phyloP scores from a whole-genome alignment of 2,329 filamentous ascomycete genomes.

The Claviceps cyperi region DNA sequence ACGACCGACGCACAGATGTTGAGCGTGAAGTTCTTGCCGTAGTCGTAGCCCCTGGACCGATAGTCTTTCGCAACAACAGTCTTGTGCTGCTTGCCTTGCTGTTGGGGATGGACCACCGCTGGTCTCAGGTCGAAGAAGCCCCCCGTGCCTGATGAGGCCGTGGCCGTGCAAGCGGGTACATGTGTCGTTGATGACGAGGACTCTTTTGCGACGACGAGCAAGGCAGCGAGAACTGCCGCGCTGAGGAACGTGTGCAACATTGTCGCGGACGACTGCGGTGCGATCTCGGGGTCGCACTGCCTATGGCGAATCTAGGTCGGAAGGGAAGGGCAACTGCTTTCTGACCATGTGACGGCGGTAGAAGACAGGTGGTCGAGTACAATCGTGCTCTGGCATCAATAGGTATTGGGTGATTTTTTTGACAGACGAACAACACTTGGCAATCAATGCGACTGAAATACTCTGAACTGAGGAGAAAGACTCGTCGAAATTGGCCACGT shows the following conservation, averaged over 20 bases:
- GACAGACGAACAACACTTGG: too few species aligned
- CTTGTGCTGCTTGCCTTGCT: slow-evolving; percentile 30
- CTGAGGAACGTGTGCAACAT: slow-evolving; percentile 16
- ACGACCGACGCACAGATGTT: slow-evolving; percentile 72
- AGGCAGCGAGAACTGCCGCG: slow-evolving; percentile 22
- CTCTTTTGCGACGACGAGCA: slow-evolving; percentile 19
- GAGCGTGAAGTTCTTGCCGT: slow-evolving; percentile 67
- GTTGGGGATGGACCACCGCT: slow-evolving; percentile 32
- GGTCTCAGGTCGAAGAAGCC: slow-evolving; percentile 45
- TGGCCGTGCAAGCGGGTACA: slow-evolving; percentile 38
- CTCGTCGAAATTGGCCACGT: too few species aligned
- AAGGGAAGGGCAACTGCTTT: not conserved
- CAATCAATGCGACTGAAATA: too few species aligned
- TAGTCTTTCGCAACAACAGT: slow-evolving; percentile 35
- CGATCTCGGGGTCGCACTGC: not conserved
- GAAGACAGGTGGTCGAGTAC: not conserved
- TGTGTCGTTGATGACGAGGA: slow-evolving; percentile 27
- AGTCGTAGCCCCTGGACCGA: slow-evolving; percentile 59
- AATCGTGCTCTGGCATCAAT: not conserved
- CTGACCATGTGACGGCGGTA: not conserved
- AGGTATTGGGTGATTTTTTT: too few species aligned
- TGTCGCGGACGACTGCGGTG: not conserved
- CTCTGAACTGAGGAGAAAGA: too few species aligned
- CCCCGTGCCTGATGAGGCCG: slow-evolving; percentile 38
- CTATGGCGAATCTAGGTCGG: not conserved